Conservation (phyloP, 2,329 filamentous ascomycete species). For the Xylariaceae sp. region DNA sequence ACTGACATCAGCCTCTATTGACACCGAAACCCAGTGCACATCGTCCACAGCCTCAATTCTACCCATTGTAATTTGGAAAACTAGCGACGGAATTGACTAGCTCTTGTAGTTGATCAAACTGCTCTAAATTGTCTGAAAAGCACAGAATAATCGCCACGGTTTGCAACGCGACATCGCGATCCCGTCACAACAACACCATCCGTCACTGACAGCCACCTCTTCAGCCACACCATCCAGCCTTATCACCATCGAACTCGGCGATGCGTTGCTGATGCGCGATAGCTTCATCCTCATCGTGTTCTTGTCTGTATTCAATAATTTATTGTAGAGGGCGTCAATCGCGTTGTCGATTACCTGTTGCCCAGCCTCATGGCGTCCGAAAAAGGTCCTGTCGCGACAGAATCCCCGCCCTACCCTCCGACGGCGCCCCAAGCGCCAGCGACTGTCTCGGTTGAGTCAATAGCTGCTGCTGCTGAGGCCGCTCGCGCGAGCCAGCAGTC, state of each 20-base stretch:
- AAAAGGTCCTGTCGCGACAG: conserved; percentile 59
- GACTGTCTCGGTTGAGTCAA: conserved; percentile 49
- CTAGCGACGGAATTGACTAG: not conserved
- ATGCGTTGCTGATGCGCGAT: conserved; percentile 44
- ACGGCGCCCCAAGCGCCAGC: conserved; percentile 45
- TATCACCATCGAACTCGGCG: conserved; percentile 38
- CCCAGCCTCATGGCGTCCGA: conserved; percentile 59
- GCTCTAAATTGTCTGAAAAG: conserved; percentile 7
- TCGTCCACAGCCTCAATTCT: conserved; percentile 7
- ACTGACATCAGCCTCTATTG: conserved; percentile 36
- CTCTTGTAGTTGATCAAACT: not conserved
- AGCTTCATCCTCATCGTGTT: conserved; percentile 33
- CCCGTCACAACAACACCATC: conserved; percentile 41
- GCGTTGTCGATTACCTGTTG: conserved; percentile 29
- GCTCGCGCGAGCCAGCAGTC: conserved; percentile 45
- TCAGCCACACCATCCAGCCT: conserved; percentile 46
- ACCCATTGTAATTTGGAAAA: conserved; percentile 4
- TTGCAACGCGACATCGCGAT: conserved; percentile 33
- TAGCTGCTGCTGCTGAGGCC: conserved; percentile 48
- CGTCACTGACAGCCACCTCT: conserved; percentile 44
- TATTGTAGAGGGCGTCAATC: conserved; percentile 36
- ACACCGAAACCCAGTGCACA: conserved; percentile 20
- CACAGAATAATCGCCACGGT: conserved; percentile 8
- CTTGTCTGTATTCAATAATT: conserved; percentile 32
- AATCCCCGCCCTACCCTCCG: conserved; percentile 52